These are phyloP conservation scores for Lonicera japonica DNA, from an alignment of 129 eudicot species.

Conservation along the genomic window DNA sequence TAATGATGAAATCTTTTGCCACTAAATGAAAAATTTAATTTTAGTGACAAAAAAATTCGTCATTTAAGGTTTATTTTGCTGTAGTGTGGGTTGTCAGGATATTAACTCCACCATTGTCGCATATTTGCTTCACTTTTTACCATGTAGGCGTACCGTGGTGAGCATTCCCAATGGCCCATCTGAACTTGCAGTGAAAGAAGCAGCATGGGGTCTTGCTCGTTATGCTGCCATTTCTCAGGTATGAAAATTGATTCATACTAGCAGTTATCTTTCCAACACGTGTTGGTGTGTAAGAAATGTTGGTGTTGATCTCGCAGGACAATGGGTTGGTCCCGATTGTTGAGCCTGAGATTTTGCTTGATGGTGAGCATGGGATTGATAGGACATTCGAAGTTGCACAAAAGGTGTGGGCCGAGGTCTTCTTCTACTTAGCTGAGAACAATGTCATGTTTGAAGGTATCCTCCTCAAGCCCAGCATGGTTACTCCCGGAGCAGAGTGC, in stretches of 20 bases:
- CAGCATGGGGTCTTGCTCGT: conserved; percentile 92
- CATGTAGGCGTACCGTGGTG: conserved; percentile 74
- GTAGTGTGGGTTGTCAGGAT: too few relatives aligned
- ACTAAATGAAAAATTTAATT: too few relatives aligned
- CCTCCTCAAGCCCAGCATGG: conserved; percentile 84
- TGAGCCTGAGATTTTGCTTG: conserved; percentile 67
- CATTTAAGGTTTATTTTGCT: too few relatives aligned
- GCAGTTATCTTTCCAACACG: neutral
- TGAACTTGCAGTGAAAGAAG: conserved; percentile 87
- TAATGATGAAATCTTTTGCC: too few relatives aligned
- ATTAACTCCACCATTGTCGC: too few relatives aligned
- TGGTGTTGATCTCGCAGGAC: conserved; percentile 39
- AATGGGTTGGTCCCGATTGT: conserved; percentile 76
- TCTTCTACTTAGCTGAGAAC: conserved; percentile 69
- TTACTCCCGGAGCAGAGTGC: conserved; percentile 76
- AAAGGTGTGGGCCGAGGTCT: conserved; percentile 73
- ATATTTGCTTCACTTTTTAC: conserved; percentile 5
- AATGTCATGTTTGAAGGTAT: conserved; percentile 68
- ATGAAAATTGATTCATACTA: neutral
- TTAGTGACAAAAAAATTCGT: too few relatives aligned
- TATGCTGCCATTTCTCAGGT: conserved; percentile 89
- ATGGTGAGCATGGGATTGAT: conserved; percentile 72
- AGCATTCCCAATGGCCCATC: conserved; percentile 89
- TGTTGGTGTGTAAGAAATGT: neutral
- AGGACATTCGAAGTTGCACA: conserved; percentile 61